Conservation (phyloP, 179 eudicot genomes). For the Amaranthus tricolor region DNA sequence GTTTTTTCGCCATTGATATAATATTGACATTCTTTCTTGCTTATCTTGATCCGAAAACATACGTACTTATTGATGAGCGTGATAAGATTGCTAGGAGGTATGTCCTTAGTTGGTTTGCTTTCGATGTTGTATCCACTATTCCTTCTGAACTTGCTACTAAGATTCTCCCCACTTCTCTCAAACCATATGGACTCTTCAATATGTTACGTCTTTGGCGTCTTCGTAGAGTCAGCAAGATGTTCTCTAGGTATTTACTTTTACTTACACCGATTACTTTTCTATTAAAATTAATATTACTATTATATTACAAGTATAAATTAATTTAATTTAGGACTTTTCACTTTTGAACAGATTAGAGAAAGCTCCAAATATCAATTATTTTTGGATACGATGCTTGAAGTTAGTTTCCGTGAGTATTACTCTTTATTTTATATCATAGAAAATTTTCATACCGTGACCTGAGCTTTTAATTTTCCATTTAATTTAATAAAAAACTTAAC, state of each 20-base stretch:
- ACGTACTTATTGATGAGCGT: constrained; percentile 55
- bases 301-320: not conserved
- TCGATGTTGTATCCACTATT: constrained; percentile 59
- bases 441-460: not conserved
- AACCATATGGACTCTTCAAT: constrained; percentile 55
- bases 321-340: not conserved
- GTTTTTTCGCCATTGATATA: constrained; percentile 60
- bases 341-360: constrained; percentile 61
- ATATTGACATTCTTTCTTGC: constrained; percentile 73
- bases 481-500: no score
- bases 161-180: constrained; percentile 36
- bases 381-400: constrained; percentile 57
- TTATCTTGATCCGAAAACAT: constrained; percentile 57
- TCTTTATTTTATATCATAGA: not conserved
- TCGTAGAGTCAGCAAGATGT: constrained; percentile 69
- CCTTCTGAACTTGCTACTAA: constrained; percentile 54
- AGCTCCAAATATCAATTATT: constrained; percentile 57
- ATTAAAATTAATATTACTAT: not conserved
- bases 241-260: constrained; percentile 49
- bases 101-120: constrained; percentile 44
- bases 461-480: not conserved
- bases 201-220: constrained; percentile 88
- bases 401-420: constrained; percentile 60
- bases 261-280: not conserved
- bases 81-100: constrained; percentile 61